Conservation (phyloP, 2,329 filamentous ascomycete species). For the Trichoderma sp. region DNA sequence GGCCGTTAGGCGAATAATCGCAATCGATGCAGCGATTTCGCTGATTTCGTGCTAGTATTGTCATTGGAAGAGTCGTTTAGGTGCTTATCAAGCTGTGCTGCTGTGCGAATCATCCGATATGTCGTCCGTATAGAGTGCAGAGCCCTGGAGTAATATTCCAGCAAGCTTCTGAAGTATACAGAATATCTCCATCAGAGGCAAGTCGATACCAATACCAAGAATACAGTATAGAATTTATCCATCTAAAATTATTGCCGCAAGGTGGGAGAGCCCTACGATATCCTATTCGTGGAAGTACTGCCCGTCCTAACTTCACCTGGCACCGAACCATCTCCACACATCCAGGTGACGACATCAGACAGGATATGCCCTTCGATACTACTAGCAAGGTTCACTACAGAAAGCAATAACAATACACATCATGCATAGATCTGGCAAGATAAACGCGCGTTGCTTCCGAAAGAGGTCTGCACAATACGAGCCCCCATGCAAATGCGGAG, state of each 20-base stretch:
- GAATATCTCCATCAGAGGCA: background rate
- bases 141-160: background rate
- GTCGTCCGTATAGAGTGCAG: background rate
- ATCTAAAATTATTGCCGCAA: background rate
- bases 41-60: background rate
- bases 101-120: background rate
- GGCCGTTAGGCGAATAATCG: background rate
- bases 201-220: background rate
- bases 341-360: background rate
- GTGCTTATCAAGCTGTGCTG: background rate
- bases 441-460: background rate
- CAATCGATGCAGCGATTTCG: background rate
- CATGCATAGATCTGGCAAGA: constrained; percentile 2
- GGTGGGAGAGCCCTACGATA: background rate
- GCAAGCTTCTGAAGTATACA: background rate
- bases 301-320: background rate
- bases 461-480: background rate
- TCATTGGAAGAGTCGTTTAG: background rate
- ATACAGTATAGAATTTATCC: background rate
- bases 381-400: background rate
- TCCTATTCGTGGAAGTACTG: background rate
- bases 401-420: background rate
- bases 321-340: background rate
- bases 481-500: background rate
- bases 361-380: background rate